These are phyloP conservation scores for Colletotrichum sp. DNA, from an alignment of 2,329 filamentous ascomycete genomes.

Conservation along the genomic window DNA sequence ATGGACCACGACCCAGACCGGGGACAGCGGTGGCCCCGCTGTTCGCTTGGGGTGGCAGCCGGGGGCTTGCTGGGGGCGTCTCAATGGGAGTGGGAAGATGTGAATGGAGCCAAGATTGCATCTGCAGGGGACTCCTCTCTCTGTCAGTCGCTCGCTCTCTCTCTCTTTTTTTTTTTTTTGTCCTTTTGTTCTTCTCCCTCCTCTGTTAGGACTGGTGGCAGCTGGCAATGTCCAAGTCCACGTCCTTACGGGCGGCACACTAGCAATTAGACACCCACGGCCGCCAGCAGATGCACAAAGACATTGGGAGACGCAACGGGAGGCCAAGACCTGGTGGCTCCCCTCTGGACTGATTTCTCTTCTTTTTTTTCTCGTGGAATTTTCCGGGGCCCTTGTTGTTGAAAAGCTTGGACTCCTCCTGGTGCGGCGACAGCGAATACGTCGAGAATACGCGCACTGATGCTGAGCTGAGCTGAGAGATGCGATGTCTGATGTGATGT, in stretches of 20 bases:
- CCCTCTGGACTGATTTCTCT: background rate
- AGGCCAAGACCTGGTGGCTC: background rate
- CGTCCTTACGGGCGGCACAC: background rate
- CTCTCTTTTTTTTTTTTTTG: background rate
- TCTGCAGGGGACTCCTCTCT: background rate
- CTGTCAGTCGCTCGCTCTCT: no score
- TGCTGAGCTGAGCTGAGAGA: background rate
- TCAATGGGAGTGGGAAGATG: slow-evolving; percentile 10
- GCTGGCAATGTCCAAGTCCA: background rate
- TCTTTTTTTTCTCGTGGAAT: background rate
- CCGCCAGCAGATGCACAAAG: background rate
- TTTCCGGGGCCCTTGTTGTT: background rate
- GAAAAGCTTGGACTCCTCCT: background rate
- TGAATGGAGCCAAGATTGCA: slow-evolving; percentile 17
- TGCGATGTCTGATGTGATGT: background rate
- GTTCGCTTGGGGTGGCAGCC: background rate
- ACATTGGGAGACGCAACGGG: background rate
- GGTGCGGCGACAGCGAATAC: background rate
- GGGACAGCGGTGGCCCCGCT: slow-evolving; percentile 6
- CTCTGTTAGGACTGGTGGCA: background rate
- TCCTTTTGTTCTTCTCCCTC: background rate
- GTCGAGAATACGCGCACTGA: background rate
- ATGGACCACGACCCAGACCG: background rate
- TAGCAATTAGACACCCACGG: background rate
- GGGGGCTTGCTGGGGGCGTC: background rate